Evolutionary conservation across 2,329 filamentous ascomycete genomes (phyloP).

Genomic region (Colletotrichum truncatum): DNA sequence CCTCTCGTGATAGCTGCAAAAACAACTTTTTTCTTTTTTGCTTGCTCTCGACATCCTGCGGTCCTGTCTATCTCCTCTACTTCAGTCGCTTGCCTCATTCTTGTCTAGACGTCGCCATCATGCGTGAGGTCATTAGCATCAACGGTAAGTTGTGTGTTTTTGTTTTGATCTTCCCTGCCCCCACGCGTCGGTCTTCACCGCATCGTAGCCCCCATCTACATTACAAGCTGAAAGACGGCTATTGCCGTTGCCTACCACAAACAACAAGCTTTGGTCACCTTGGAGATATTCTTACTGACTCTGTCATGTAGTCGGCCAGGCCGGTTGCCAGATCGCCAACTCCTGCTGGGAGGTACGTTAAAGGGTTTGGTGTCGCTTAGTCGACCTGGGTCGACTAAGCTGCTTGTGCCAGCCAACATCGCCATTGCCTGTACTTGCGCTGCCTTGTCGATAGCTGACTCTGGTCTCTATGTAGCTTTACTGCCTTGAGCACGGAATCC

Average conservation of each 20-base stretch:
- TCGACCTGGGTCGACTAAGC: background rate
- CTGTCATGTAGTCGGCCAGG: constrained; percentile 86
- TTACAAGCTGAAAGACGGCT: constrained; percentile 9
- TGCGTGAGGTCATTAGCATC: constrained; percentile 99
- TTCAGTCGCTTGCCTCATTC: constrained; percentile 35
- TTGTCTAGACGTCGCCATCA: constrained; percentile 61
- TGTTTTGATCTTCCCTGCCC: constrained; percentile 39
- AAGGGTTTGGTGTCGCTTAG: constrained; percentile 17
- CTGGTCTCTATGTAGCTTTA: constrained; percentile 76
- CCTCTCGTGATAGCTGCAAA: constrained; percentile 30
- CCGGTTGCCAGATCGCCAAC: constrained; percentile 99
- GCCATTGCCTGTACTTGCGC: background rate
- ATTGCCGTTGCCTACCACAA: constrained; percentile 33
- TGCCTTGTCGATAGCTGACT: background rate
- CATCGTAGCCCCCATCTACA: constrained; percentile 43
- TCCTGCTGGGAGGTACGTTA: constrained; percentile 98
- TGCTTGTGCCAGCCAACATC: background rate
- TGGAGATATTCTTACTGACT: constrained; percentile 55
- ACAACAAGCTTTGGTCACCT: constrained; percentile 18
- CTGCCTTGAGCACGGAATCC: constrained; percentile 99
- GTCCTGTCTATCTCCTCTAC: constrained; percentile 18
- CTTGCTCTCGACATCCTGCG: constrained; percentile 15
- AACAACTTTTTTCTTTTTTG: constrained; percentile 23
- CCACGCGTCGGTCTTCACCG: constrained; percentile 54
- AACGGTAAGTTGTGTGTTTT: constrained; percentile 76